A percentile compares a stretch with the other conserved stretches of the same genome.
Conservation (phyloP, 805 yeast species). For the Clavispora santaluciae region DNA sequence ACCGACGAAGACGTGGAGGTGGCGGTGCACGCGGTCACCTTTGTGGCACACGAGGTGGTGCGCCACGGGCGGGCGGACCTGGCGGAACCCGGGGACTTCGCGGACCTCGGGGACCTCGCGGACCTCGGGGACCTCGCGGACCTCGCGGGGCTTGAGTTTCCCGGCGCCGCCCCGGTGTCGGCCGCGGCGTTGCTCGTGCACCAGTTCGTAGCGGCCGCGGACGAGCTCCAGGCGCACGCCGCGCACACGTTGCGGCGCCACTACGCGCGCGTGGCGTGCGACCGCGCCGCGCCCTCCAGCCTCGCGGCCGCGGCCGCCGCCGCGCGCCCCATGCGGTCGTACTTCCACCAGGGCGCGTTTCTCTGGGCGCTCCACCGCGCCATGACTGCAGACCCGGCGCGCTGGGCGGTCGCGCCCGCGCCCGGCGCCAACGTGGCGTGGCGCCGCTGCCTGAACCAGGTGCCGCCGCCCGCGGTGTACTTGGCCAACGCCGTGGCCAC, state of each 20-base stretch:
- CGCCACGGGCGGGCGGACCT: conserved; percentile 13
- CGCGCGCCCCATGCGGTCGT: conserved; percentile 2
- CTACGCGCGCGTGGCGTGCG: conserved; percentile 20
- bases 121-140: too few relatives aligned
- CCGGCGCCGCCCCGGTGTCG: conserved; percentile 15
- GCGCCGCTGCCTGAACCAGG: conserved; percentile 22
- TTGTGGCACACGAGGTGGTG: conserved; percentile 26
- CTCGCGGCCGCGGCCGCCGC: neutral
- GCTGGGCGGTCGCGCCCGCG: conserved; percentile 21
- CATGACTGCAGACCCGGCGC: conserved; percentile 17
- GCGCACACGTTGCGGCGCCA: conserved; percentile 15
- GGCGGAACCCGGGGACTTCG: too few relatives aligned
- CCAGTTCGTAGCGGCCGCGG: conserved; percentile 20
- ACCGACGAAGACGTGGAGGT: conserved; percentile 27
- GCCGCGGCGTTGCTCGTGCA: conserved; percentile 20
- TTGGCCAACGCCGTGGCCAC: conserved; percentile 22
- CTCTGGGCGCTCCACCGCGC: conserved; percentile 26
- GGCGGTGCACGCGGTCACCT: conserved; percentile 24
- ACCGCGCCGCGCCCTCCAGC: neutral
- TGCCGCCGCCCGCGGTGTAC: conserved; percentile 18
- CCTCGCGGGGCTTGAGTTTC: conserved; percentile 12
- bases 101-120: too few relatives aligned
- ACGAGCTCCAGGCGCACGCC: conserved; percentile 10
- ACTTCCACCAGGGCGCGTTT: conserved; percentile 25
- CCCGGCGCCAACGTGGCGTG: conserved; percentile 15